Conservation (phyloP, 441 rosid genomes). For the Viola pubescens region DNA sequence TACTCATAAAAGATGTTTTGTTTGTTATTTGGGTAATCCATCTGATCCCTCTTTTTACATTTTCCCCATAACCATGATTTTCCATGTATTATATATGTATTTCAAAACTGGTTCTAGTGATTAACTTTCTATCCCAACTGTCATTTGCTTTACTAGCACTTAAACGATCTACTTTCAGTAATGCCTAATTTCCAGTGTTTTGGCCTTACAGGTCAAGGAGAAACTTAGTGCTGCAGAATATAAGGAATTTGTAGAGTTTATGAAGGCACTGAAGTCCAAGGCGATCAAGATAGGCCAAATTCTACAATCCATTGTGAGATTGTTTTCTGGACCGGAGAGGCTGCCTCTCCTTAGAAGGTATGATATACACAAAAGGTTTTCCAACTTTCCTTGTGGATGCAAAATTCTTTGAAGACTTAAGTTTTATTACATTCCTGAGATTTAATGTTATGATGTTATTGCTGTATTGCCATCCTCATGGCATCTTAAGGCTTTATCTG, state of each 20-base stretch:
- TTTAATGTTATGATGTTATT: no score
- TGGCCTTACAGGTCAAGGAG: constrained; percentile 59
- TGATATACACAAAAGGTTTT: neutral
- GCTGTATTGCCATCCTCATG: no score
- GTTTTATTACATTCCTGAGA: no score
- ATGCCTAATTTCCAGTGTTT: neutral
- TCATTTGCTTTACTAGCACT: no score
- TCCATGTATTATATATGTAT: neutral
- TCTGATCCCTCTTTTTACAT: neutral
- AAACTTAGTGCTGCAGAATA: constrained; percentile 71
- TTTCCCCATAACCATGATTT: neutral
- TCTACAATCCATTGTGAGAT: constrained; percentile 54
- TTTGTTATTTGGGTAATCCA: neutral
- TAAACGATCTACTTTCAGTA: no score
- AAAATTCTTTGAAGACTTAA: no score
- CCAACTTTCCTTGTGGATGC: no score
- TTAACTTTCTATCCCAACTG: neutral
- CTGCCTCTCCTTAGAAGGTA: constrained; percentile 73
- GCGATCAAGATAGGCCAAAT: constrained; percentile 50
- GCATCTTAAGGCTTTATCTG: no score
- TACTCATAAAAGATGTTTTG: neutral
- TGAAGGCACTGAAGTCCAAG: constrained; percentile 85
- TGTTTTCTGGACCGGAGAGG: constrained; percentile 66
- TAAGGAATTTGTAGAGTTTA: constrained; percentile 67
- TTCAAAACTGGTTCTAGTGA: neutral